Conservation (phyloP, 179 eudicot genomes). For the Beta corolliflora region DNA sequence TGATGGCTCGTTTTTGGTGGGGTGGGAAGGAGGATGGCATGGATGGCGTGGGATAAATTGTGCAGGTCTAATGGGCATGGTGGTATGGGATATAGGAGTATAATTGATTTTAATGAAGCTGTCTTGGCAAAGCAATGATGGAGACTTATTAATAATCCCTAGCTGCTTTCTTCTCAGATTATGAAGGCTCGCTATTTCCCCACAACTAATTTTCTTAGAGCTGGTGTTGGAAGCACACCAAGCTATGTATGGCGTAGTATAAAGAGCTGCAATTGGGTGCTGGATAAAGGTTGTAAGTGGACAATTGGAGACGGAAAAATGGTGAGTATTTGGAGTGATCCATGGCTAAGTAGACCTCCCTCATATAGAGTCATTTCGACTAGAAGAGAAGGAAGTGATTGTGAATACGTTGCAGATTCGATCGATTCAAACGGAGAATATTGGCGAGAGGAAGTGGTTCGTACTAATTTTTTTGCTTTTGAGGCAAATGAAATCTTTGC, state of each 20-base stretch:
- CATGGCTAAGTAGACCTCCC: not conserved
- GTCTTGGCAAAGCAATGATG: no score
- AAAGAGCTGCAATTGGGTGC: not conserved
- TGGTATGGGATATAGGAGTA: no score
- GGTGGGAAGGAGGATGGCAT: not conserved
- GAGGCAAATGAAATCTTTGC: no score
- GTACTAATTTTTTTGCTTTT: no score
- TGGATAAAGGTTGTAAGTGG: not conserved
- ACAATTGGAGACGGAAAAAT: not conserved
- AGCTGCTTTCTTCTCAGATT: not conserved
- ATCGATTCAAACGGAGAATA: not conserved
- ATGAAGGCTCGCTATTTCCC: not conserved
- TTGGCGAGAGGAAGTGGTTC: no score
- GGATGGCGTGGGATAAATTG: no score
- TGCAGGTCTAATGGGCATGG: no score
- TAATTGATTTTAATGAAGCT: no score
- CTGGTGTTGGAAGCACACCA: not conserved
- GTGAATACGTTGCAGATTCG: no score
- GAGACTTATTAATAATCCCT: not conserved
- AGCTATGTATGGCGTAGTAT: not conserved
- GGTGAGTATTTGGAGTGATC: not conserved
- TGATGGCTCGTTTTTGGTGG: not conserved
- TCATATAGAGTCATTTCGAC: not conserved
- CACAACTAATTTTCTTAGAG: not conserved
- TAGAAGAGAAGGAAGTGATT: no score